phyloP scores from a whole-genome alignment of 345 rosid species.

The Lepidium africanum region DNA sequence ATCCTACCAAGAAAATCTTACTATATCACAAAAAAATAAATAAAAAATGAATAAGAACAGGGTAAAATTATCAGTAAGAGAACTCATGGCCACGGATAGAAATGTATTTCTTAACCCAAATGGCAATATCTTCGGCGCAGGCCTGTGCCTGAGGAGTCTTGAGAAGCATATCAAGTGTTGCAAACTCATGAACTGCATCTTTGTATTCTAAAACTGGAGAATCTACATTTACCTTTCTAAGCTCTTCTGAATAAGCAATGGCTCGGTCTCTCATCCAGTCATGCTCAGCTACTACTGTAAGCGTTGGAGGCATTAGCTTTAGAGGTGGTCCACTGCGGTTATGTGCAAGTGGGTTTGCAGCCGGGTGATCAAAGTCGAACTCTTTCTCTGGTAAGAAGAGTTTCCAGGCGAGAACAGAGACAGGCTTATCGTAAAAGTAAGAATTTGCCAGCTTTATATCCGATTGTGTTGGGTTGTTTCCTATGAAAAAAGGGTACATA shows the following conservation, averaged over 20 bases:
- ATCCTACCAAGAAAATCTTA: conserved; percentile 13
- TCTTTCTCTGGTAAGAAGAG: conserved; percentile 72
- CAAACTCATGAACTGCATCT: conserved; percentile 96
- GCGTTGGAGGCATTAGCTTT: conserved; percentile 87
- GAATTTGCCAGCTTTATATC: conserved; percentile 76
- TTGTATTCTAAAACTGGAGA: conserved; percentile 88
- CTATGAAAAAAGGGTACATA: conserved; percentile 86
- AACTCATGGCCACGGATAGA: conserved; percentile 84
- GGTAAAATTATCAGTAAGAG: conserved; percentile 46
- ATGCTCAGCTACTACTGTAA: conserved; percentile 86
- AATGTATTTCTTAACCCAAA: conserved; percentile 87
- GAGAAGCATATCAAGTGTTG: conserved; percentile 81
- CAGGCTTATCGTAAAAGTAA: conserved; percentile 73
- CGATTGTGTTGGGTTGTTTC: conserved; percentile 68
- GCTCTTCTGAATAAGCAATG: conserved; percentile 83
- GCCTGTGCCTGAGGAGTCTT: conserved; percentile 87
- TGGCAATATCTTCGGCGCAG: conserved; percentile 79
- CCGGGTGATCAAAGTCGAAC: conserved; percentile 75
- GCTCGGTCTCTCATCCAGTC: conserved; percentile 99
- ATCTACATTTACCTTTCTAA: conserved; percentile 81
- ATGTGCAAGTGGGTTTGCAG: conserved; percentile 77
- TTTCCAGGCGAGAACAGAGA: conserved; percentile 72
- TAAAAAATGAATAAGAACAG: conserved; percentile 12
- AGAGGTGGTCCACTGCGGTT: conserved; percentile 59
- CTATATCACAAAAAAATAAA: conserved; percentile 17